Evolutionary conservation across 2,329 filamentous ascomycete species (phyloP), one percentile per base, ranked within the genome.

Genomic region (Myrmaecium sp.): DNA sequence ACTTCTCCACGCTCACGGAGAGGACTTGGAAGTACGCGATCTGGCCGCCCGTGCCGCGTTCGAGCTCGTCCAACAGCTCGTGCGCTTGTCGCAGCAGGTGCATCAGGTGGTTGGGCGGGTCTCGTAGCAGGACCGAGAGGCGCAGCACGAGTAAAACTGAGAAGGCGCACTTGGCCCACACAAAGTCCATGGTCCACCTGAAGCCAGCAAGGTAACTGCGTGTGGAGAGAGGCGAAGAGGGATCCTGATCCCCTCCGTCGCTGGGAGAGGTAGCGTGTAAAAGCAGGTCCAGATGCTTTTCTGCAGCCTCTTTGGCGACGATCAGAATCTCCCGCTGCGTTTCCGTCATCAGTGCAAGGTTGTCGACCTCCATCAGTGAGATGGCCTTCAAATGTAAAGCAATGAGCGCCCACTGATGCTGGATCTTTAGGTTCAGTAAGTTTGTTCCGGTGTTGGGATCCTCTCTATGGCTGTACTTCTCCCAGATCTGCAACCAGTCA

Each of bases 121-220:
- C 57, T 0, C 57, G 57, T 0, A 67, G 44, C 1, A 68, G 48
- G 1, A 61, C 54, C 0, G 60, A 57, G 3, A 68, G 47, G 30
- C 64, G 65, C 3, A 69, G 52, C 2, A 67, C 52, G 1, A 69
- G 47, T 2, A 68, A 44, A 23, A 67, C 62, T n/a, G 61, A 66
- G 33, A 67, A 68, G 0, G 63, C 62, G 26, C 60, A 63, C 38
- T 69, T 69, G 0, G 63, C 64, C 63, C 64, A 67, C 12, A 68
- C 63, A 31, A 67, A 68, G 29, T 67, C 62, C 54, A 66, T 64
- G 0, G 63, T 62, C 34, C 60, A 67, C 16, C 54, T 56, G 17
- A 68, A 54, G 10, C 59, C 61, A 9, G 49, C 54, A 6, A 68
- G 53, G 35, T 69, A 69, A 8, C 8, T 8, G 3, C 8, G n/a